phyloP scores from a whole-genome alignment of 441 rosid genomes.

The Populus tomentosa region DNA sequence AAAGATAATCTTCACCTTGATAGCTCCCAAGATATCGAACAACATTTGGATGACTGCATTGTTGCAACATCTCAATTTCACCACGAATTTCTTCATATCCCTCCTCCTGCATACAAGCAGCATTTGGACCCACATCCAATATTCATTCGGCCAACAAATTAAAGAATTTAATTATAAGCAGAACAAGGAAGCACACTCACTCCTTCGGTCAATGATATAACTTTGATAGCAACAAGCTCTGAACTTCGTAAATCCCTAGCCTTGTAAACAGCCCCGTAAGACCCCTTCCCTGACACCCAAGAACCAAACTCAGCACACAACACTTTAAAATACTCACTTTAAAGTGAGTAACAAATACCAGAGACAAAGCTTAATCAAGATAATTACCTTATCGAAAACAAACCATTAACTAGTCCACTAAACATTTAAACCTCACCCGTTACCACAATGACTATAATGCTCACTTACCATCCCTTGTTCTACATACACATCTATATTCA shows the following conservation, averaged over 20 bases:
- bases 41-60: constrained; percentile 95
- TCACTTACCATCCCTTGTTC: not conserved
- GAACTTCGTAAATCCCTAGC: constrained; percentile 96
- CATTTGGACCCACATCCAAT: constrained; percentile 13
- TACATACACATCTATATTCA: not conserved
- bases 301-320: constrained; percentile 1
- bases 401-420: not conserved
- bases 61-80: constrained; percentile 99
- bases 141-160: constrained; percentile 8
- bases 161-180: constrained; percentile 1
- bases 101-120: constrained; percentile 64
- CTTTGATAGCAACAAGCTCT: constrained; percentile 97
- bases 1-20: constrained; percentile 98
- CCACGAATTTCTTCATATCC: constrained; percentile 99
- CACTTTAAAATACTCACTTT: not conserved
- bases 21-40: constrained; percentile 97
- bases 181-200: constrained; percentile 35
- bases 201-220: constrained; percentile 91
- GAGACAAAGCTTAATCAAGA: not conserved
- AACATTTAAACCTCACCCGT: not conserved
- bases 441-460: not conserved
- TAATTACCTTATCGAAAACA: not conserved
- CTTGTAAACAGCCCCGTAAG: constrained; percentile 97
- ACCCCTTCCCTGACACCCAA: constrained; percentile 82
- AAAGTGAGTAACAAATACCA: not conserved